phyloP scores from a whole-genome alignment of 2,329 filamentous ascomycete genomes.

The Dothistroma septosporum region DNA sequence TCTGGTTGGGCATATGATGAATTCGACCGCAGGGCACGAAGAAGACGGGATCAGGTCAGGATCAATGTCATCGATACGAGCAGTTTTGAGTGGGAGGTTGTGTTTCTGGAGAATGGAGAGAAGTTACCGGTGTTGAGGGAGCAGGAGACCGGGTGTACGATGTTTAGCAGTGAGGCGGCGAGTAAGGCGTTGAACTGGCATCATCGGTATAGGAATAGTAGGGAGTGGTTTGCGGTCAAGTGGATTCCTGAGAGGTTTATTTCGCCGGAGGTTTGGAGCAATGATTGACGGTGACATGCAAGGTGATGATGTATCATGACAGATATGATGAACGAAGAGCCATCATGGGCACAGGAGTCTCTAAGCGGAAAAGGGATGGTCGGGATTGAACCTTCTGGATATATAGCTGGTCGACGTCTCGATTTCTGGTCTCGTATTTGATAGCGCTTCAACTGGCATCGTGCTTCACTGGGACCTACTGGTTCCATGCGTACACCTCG shows the following conservation, averaged over 20 bases:
- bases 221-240: constrained; percentile 10
- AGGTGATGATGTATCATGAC: neutral
- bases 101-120: constrained; percentile 5
- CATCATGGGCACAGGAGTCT: neutral
- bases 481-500: neutral
- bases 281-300: neutral
- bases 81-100: constrained; percentile 7
- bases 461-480: neutral
- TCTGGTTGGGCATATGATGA: constrained; percentile 7
- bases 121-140: constrained; percentile 7
- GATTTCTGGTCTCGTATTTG: neutral
- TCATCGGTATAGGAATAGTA: constrained; percentile 6
- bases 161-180: constrained; percentile 6
- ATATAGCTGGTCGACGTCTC: neutral
- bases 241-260: constrained; percentile 3
- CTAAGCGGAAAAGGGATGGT: too few species aligned
- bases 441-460: neutral
- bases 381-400: neutral
- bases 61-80: constrained; percentile 8
- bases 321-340: neutral
- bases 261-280: constrained; percentile 7
- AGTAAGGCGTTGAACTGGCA: constrained; percentile 7
- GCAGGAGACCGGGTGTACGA: constrained; percentile 7
- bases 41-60: neutral
- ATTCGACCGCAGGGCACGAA: constrained; percentile 3